These are phyloP conservation scores for Chaetomidium leptoderma DNA, from an alignment of 495 filamentous ascomycete species.

Conservation along the genomic window DNA sequence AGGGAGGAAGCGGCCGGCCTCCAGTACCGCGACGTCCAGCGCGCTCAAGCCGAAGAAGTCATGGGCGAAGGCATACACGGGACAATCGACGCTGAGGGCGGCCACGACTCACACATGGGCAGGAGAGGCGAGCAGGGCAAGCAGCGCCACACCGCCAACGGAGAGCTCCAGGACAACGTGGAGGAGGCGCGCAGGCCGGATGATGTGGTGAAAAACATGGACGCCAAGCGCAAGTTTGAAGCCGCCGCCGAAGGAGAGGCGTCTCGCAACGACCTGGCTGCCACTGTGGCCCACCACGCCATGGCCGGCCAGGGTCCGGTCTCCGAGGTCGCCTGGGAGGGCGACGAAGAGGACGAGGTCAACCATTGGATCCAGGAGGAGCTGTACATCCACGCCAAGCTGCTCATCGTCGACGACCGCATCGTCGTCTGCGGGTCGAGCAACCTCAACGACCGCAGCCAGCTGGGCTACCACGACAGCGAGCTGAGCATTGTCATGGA, in stretches of 20 bases:
- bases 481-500: constrained; percentile 92
- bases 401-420: constrained; percentile 79
- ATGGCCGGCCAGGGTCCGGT: constrained; percentile 68
- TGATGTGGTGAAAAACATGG: constrained; percentile 38
- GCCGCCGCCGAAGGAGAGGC: constrained; percentile 42
- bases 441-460: constrained; percentile 92
- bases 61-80: constrained; percentile 72
- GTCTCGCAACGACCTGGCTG: constrained; percentile 47
- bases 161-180: constrained; percentile 36
- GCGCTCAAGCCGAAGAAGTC: constrained; percentile 77
- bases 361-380: constrained; percentile 92
- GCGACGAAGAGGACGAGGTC: constrained; percentile 62
- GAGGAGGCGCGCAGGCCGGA: constrained; percentile 57
- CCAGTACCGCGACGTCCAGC: constrained; percentile 77
- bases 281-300: constrained; percentile 73
- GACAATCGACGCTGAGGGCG: constrained; percentile 41
- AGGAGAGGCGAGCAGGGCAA: constrained; percentile 42
- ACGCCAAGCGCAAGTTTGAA: constrained; percentile 64
- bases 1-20: constrained; percentile 76
- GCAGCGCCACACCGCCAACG: constrained; percentile 33
- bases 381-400: constrained; percentile 87
- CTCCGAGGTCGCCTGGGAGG: constrained; percentile 68
- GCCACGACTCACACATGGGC: constrained; percentile 41
- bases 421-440: constrained; percentile 79
- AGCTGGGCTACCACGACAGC: constrained; percentile 83